Evolutionary conservation across 2,329 filamentous ascomycete species (phyloP), one percentile per base, ranked within the genome.

Genomic region (Saccharata proteae): DNA sequence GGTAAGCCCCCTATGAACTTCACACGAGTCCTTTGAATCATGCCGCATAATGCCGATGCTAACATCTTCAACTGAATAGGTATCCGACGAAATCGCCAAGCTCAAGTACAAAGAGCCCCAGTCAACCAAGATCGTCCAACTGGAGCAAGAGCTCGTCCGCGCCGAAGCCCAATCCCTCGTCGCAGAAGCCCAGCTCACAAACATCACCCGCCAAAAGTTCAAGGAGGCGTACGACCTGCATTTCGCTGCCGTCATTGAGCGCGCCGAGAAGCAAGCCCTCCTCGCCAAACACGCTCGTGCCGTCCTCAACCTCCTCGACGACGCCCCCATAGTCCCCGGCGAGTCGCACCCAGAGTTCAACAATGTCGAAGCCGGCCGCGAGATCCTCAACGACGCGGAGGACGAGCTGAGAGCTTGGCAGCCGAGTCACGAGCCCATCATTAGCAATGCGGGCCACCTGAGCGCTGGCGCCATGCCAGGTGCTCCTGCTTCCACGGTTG

Each of bases 101-200:
- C 62, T 94, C 45, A 94, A 93, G 67, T 71, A 79, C 57, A 94
- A 90, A 64, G 90, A 96, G 59, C 85, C 86, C 5, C 74, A 80
- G 51, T 92, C 79, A 49, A 68, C 81, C 17, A 81, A 75, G 52
- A 64, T 96, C 34, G 76, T 84, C 20, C 79, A 79, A 14, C 69
- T 96, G 32, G 90, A 98, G 65, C 90, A 98, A 64, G 90, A 96
- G 65, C 75, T 98, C 32, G 86, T 98, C 32, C 71, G 90, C 43
- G 86, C 88, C 15, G 90, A 98, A 65, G 90, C 90, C 3, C 86
- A 96, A 65, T 92, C 84, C 48, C 61, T 98, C 37, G 90, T 98
- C 29, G 90, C 90, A 2, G 90, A 98, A 61, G 90, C 90, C 14
- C 90, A 98, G 59, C 67, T 98, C 55, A 88, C 81, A 50, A 98